These are phyloP conservation scores for Pelargonium nanum DNA, from an alignment of 345 rosid species.

Conservation along the genomic window DNA sequence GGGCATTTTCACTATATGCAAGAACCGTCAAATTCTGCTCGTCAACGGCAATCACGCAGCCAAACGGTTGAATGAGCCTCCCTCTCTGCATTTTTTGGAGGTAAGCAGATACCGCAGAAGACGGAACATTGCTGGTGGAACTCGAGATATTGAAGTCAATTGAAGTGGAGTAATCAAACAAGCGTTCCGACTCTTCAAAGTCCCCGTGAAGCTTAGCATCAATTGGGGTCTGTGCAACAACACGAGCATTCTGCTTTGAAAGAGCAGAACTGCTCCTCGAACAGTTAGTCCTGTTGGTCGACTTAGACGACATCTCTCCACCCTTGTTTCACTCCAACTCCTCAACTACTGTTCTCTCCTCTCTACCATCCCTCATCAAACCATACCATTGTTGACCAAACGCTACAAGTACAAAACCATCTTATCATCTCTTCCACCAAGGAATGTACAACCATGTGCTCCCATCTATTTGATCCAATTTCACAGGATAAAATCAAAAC, in stretches of 20 bases:
- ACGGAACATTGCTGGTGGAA: constrained; percentile 49
- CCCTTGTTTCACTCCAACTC: constrained; percentile 8
- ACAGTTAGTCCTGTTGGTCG: constrained; percentile 29
- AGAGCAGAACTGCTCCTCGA: constrained; percentile 47
- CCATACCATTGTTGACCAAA: constrained; percentile 6
- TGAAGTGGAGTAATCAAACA: constrained; percentile 64
- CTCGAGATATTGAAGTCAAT: constrained; percentile 38
- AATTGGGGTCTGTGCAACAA: constrained; percentile 52
- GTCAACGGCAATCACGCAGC: constrained; percentile 68
- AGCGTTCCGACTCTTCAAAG: constrained; percentile 51
- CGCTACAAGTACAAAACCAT: constrained; percentile 8
- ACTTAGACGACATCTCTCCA: constrained; percentile 44
- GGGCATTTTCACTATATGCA: constrained; percentile 68
- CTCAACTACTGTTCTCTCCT: constrained; percentile 9
- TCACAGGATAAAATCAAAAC: constrained; percentile 1
- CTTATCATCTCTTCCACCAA: constrained; percentile 5
- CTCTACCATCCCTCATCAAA: too few relatives aligned
- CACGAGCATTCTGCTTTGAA: constrained; percentile 36
- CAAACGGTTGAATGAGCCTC: constrained; percentile 59
- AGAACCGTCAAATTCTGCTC: constrained; percentile 45
- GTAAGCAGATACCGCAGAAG: constrained; percentile 54
- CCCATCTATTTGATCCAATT: too few relatives aligned
- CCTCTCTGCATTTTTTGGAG: constrained; percentile 79
- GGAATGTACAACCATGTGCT: constrained; percentile 8
- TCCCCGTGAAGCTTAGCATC: constrained; percentile 63